Conservation (phyloP, 208 protist species). For the Leishmania arabica region DNA sequence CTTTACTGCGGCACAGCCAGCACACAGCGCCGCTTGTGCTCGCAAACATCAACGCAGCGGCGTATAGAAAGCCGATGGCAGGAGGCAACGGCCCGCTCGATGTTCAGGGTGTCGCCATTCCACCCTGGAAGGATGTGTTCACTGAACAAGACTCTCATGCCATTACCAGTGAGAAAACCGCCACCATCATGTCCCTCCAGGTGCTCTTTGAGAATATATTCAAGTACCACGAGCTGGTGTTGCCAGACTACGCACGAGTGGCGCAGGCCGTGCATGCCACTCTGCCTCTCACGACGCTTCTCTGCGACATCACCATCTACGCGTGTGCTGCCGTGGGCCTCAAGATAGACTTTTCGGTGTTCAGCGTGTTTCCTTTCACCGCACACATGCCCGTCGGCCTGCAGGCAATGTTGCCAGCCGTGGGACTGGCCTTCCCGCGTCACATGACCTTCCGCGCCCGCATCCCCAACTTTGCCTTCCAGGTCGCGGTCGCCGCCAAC, state of each 20-base stretch:
- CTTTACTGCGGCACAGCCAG: constrained; percentile 13
- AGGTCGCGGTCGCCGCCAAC: constrained; percentile 15
- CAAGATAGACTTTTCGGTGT: constrained; percentile 34
- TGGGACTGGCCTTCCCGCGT: constrained; percentile 44
- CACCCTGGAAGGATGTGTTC: constrained; percentile 27
- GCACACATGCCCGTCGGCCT: constrained; percentile 41
- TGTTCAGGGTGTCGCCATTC: constrained; percentile 36
- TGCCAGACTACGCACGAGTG: constrained; percentile 35
- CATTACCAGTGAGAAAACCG: constrained; percentile 13
- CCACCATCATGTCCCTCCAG: constrained; percentile 13
- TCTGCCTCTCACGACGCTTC: constrained; percentile 44
- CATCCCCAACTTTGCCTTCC: constrained; percentile 30
- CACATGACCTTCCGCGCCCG: constrained; percentile 33
- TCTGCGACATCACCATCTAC: constrained; percentile 51
- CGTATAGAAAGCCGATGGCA: not conserved
- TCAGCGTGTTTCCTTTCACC: constrained; percentile 47
- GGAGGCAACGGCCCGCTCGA: constrained; percentile 11
- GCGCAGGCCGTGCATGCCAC: constrained; percentile 23
- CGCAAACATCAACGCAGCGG: not conserved
- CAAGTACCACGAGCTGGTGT: constrained; percentile 38
- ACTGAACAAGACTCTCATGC: constrained; percentile 19
- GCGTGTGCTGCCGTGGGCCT: constrained; percentile 35
- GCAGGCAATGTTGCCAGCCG: constrained; percentile 34
- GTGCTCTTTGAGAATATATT: constrained; percentile 30
- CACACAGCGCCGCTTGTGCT: constrained; percentile 13